These are phyloP conservation scores for Rubia balearica DNA, from an alignment of 305 asterid genomes.

Conservation along the genomic window DNA sequence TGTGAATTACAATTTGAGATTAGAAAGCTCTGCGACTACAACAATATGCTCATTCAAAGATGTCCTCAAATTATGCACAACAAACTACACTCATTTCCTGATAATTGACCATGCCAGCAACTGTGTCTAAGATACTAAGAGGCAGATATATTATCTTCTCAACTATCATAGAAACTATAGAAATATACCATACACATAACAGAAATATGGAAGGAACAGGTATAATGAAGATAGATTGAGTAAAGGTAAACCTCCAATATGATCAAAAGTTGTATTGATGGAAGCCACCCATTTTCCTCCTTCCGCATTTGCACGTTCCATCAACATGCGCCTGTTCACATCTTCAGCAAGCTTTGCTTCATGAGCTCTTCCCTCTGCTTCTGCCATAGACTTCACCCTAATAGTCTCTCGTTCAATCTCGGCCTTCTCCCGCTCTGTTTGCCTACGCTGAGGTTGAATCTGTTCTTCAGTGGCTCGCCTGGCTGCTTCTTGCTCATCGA, in stretches of 20 bases:
- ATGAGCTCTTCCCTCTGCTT: conserved; percentile 97
- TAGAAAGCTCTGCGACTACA: neutral
- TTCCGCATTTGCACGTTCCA: conserved; percentile 87
- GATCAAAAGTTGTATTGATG: conserved; percentile 85
- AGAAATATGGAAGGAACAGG: neutral
- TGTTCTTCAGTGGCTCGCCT: conserved; percentile 96
- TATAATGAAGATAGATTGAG: neutral
- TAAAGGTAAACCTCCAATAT: conserved; percentile 73
- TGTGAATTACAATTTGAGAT: neutral
- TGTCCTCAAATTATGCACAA: neutral
- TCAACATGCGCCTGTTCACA: conserved; percentile 65
- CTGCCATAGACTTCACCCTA: conserved; percentile 67
- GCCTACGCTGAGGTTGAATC: conserved; percentile 92
- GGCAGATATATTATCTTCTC: neutral
- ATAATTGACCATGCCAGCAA: neutral
- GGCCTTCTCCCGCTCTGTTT: conserved; percentile 83
- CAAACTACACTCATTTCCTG: neutral
- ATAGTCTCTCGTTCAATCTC: conserved; percentile 86
- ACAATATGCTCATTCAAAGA: neutral
- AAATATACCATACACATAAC: neutral
- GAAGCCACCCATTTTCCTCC: conserved; percentile 91
- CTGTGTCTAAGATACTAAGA: neutral
- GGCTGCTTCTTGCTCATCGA: conserved; percentile 81
- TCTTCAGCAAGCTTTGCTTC: conserved; percentile 96
- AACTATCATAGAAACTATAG: neutral